A percentile compares a stretch with the other conserved stretches of the same genome.
These are phyloP conservation scores for Rhizomucor miehei DNA, from an alignment of 371 early-diverging fungal species.

Conservation along the genomic window DNA sequence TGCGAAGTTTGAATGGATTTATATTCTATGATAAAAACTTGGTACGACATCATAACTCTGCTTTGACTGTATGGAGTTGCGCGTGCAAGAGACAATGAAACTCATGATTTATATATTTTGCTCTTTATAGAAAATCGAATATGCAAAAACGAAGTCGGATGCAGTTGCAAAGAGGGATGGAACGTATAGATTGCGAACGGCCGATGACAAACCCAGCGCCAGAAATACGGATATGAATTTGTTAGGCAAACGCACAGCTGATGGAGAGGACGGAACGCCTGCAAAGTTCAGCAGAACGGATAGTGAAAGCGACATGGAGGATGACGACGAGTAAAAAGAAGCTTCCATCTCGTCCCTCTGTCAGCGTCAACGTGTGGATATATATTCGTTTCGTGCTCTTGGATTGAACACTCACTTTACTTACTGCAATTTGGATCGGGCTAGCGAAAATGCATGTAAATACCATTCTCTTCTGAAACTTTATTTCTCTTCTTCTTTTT, in stretches of 20 bases:
- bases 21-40: slow-evolving; percentile 71
- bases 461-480: no score
- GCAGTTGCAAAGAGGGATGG: slow-evolving; percentile 75
- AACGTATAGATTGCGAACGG: slow-evolving; percentile 40
- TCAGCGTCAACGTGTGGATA: no score
- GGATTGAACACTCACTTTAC: no score
- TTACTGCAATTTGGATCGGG: no score
- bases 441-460: no score
- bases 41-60: slow-evolving; percentile 61
- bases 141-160: slow-evolving; percentile 74
- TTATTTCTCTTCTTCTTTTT: no score
- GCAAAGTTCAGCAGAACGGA: slow-evolving; percentile 19
- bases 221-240: slow-evolving; percentile 3
- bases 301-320: slow-evolving; percentile 22
- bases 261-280: slow-evolving; percentile 18
- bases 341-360: no score
- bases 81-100: background rate
- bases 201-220: slow-evolving; percentile 14
- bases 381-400: no score
- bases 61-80: background rate
- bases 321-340: slow-evolving; percentile 16
- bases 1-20: slow-evolving; percentile 76
- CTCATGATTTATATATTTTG: slow-evolving; percentile 5
- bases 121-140: slow-evolving; percentile 64
- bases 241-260: slow-evolving; percentile 20